These are phyloP conservation scores for Phytophthora meadii DNA, from an alignment of 352 stramenopile genomes.

Conservation along the genomic window DNA sequence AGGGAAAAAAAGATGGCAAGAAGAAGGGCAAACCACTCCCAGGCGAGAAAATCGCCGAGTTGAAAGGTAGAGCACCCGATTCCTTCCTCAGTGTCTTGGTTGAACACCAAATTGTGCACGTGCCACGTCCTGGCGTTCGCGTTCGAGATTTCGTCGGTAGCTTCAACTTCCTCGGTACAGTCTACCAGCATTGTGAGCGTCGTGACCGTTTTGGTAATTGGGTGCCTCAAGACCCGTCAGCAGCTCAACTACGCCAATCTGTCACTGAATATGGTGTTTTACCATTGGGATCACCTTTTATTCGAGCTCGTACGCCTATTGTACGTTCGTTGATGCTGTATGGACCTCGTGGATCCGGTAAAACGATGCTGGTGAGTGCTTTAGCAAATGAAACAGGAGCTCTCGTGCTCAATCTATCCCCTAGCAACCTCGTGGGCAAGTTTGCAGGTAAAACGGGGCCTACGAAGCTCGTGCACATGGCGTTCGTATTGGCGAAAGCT, in stretches of 20 bases:
- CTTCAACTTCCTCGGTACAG: constrained; percentile 92
- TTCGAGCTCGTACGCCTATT: constrained; percentile 75
- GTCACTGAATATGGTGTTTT: constrained; percentile 93
- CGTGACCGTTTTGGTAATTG: constrained; percentile 84
- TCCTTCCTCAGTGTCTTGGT: constrained; percentile 92
- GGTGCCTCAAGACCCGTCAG: constrained; percentile 91
- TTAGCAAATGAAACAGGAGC: constrained; percentile 93
- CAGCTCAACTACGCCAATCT: constrained; percentile 89
- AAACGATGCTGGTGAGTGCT: constrained; percentile 93
- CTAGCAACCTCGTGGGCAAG: constrained; percentile 93
- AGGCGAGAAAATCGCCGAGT: constrained; percentile 91
- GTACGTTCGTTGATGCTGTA: constrained; percentile 95
- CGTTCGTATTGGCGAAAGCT: constrained; percentile 92
- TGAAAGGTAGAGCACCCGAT: constrained; percentile 89
- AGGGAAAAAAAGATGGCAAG: constrained; percentile 52
- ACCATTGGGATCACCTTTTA: constrained; percentile 77
- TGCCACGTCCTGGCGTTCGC: constrained; percentile 35
- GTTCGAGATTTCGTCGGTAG: constrained; percentile 91
- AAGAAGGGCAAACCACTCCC: constrained; percentile 87
- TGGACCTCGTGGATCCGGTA: constrained; percentile 90
- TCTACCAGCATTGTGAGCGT: constrained; percentile 68
- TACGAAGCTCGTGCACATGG: constrained; percentile 95
- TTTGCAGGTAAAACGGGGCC: constrained; percentile 91
- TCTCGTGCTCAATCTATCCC: constrained; percentile 95
- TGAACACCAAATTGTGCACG: constrained; percentile 90